Evolutionary conservation across 78 protist genomes (phyloP).

Genomic region (Ministeria vibrans): DNA sequence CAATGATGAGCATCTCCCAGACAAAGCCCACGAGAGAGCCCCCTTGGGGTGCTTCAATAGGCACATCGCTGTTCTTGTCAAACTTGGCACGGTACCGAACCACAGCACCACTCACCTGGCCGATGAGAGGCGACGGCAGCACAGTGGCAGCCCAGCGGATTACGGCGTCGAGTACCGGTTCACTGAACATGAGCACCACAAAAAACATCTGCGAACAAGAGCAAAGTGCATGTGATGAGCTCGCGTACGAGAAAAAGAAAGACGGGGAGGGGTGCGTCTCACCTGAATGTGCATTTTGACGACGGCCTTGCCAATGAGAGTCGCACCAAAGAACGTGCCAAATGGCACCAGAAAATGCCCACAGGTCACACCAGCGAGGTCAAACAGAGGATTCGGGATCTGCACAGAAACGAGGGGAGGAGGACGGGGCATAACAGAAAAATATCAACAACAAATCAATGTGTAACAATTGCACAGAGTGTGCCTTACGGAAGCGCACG

Average conservation of each 20-base stretch:
- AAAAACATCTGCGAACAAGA: no score
- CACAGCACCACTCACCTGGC: not conserved
- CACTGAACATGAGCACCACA: not conserved
- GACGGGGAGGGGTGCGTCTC: no score
- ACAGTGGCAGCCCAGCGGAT: not conserved
- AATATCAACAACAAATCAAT: not conserved
- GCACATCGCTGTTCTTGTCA: not conserved
- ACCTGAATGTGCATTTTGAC: constrained; percentile 42
- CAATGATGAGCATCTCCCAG: not conserved
- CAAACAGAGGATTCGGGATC: constrained; percentile 37
- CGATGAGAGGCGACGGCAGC: not conserved
- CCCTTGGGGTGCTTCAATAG: not conserved
- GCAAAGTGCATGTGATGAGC: no score
- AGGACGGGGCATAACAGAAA: not conserved
- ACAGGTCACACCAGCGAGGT: constrained; percentile 43
- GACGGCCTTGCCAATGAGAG: constrained; percentile 46
- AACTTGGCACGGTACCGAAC: not conserved
- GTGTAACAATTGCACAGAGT: not conserved
- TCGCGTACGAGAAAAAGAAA: not conserved
- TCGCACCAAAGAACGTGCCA: constrained; percentile 50
- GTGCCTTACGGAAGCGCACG: constrained; percentile 17
- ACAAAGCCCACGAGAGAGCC: not conserved
- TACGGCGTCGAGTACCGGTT: not conserved
- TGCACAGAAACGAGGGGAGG: not conserved
- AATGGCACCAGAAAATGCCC: constrained; percentile 50